phyloP scores from a whole-genome alignment of 2,329 filamentous ascomycete species.

The Ascochyta rabiei region DNA sequence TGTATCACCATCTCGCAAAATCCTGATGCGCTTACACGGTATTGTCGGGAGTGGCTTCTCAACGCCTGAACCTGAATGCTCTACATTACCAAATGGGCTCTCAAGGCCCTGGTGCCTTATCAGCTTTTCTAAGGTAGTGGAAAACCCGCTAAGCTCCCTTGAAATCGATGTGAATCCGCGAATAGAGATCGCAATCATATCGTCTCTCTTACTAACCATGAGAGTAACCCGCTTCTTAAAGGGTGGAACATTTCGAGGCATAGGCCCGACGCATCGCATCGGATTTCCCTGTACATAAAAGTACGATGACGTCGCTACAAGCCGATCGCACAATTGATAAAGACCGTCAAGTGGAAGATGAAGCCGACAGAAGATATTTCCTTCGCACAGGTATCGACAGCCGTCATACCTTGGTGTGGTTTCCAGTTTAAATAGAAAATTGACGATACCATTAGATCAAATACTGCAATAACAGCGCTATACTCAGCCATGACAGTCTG shows the following conservation, averaged over 20 bases:
- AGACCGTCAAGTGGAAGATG: neutral
- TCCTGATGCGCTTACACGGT: neutral
- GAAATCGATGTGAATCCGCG: neutral
- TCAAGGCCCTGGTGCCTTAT: neutral
- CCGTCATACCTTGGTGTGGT: too few species aligned
- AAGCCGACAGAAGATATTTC: neutral
- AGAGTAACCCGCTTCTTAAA: neutral
- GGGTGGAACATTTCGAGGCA: neutral
- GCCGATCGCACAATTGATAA: neutral
- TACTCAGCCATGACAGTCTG: too few species aligned
- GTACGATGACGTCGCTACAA: neutral
- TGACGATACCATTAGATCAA: neutral
- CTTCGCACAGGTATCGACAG: neutral
- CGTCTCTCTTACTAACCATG: neutral
- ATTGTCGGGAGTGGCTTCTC: neutral
- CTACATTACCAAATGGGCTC: neutral
- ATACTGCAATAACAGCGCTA: neutral
- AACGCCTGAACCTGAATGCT: neutral
- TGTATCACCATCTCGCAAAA: too few species aligned
- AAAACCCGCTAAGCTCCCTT: neutral
- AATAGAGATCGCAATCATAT: neutral
- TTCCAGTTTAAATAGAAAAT: neutral
- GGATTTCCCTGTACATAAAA: neutral
- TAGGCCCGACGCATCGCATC: neutral
- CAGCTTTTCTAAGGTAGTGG: neutral